Evolutionary conservation across 257 asterid species (phyloP).

Genomic region (Coffea eugenioides): DNA sequence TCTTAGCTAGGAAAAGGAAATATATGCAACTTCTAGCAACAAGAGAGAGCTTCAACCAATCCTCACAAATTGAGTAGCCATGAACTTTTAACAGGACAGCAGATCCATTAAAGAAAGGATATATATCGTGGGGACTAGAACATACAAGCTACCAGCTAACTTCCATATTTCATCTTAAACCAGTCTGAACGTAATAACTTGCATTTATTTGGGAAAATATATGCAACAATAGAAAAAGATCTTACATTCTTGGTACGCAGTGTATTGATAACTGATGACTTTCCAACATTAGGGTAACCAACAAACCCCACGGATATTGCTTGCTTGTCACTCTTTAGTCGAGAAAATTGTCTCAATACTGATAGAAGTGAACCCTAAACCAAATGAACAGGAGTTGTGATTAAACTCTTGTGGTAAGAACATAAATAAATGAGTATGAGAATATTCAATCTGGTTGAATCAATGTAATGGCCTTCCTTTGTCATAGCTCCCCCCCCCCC

Average conservation of each 20-base stretch:
- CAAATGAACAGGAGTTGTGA: neutral
- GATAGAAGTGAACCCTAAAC: slow-evolving; percentile 86
- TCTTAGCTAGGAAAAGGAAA: no score
- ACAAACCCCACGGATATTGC: slow-evolving; percentile 96
- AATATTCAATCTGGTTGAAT: no score
- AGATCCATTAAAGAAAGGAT: neutral
- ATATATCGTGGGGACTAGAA: neutral
- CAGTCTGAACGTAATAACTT: neutral
- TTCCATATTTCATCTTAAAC: neutral
- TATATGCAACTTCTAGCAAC: neutral
- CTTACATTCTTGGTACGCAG: slow-evolving; percentile 89
- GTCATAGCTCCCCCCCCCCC: no score
- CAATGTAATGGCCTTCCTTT: no score
- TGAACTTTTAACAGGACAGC: neutral
- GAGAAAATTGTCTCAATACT: slow-evolving; percentile 82
- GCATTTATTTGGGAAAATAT: neutral
- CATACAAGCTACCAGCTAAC: neutral
- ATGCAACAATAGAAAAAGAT: slow-evolving; percentile 7
- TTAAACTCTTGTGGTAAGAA: neutral
- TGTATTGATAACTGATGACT: slow-evolving; percentile 97
- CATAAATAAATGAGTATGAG: neutral
- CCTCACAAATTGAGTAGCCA: neutral
- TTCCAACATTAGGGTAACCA: slow-evolving; percentile 98
- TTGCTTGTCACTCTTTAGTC: slow-evolving; percentile 90
- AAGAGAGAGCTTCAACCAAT: neutral